Percentiles rank a stretch among this genome's conserved stretches.
phyloP scores from a whole-genome alignment of 139 green algal genomes.

The Volvox africanus region DNA sequence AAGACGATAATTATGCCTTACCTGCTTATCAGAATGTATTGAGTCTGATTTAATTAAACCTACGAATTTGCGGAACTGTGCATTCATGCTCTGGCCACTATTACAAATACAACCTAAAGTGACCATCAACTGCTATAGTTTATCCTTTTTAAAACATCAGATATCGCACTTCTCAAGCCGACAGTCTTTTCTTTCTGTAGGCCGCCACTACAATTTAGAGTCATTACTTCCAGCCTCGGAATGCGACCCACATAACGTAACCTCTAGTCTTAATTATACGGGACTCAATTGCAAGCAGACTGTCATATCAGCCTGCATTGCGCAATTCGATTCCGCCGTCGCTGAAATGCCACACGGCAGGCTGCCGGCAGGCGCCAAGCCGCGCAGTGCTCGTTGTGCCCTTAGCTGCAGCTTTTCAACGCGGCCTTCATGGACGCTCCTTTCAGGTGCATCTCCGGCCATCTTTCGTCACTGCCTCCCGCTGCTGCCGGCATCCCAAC shows the following conservation, averaged over 20 bases:
- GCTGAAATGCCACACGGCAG: not conserved
- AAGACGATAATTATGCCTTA: no score
- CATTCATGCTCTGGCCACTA: not conserved
- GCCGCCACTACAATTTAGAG: not conserved
- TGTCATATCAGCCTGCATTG: not conserved
- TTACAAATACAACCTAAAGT: no score
- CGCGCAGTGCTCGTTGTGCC: not conserved
- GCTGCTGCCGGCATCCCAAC: not conserved
- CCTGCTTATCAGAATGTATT: no score
- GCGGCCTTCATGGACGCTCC: not conserved
- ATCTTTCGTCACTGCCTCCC: not conserved
- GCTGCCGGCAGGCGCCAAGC: not conserved
- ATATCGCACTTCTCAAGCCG: no score
- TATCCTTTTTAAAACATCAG: no score
- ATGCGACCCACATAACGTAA: not conserved
- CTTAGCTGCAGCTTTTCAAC: not conserved
- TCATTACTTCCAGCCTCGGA: not conserved
- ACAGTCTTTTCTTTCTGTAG: not conserved
- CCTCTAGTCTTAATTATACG: not conserved
- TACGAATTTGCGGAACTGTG: not conserved
- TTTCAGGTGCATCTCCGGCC: not conserved
- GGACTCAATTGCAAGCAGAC: not conserved
- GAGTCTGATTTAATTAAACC: no score
- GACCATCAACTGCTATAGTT: no score
- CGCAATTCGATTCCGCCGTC: not conserved